phyloP scores from a whole-genome alignment of 192 early-diverging fungal genomes.

The Podila verticillata region DNA sequence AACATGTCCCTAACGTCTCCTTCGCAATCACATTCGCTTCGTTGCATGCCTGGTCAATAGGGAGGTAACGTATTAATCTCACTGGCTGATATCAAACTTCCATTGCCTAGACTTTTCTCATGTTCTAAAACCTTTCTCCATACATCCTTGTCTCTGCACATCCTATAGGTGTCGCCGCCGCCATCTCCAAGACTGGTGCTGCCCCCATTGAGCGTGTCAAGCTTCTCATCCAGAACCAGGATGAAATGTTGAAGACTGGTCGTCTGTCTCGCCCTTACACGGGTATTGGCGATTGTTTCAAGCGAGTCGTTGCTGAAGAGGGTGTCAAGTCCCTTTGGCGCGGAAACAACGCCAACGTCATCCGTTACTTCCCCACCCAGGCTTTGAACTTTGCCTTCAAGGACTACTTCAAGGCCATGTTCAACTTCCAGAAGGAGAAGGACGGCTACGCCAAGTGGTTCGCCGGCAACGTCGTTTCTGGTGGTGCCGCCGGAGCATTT shows the following conservation, averaged over 20 bases:
- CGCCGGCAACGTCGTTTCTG: constrained; percentile 92
- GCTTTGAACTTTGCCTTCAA: constrained; percentile 98
- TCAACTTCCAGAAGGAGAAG: constrained; percentile 79
- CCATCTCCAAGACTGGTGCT: constrained; percentile 97
- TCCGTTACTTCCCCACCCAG: constrained; percentile 99
- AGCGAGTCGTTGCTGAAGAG: constrained; percentile 85
- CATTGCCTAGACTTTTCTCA: no score
- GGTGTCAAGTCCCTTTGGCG: constrained; percentile 81
- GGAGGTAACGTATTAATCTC: no score
- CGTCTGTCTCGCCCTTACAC: constrained; percentile 87
- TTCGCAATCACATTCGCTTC: no score
- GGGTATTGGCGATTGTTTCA: constrained; percentile 93
- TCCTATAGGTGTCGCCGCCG: constrained; percentile 83
- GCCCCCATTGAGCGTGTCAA: constrained; percentile 99
- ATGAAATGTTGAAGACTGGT: constrained; percentile 85
- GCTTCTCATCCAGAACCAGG: constrained; percentile 96
- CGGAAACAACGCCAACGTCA: constrained; percentile 94
- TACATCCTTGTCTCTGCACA: no score
- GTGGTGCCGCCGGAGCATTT: constrained; percentile 94
- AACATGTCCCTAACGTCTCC: no score
- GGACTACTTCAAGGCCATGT: constrained; percentile 96
- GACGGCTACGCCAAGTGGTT: constrained; percentile 87
- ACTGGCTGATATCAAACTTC: no score
- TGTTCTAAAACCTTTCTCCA: no score
- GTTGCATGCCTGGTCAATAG: no score